Percentiles rank a stretch among this genome's conserved stretches.
phyloP scores from a whole-genome alignment of 176 grass and related monocot genomes.

The Juncus effusus region DNA sequence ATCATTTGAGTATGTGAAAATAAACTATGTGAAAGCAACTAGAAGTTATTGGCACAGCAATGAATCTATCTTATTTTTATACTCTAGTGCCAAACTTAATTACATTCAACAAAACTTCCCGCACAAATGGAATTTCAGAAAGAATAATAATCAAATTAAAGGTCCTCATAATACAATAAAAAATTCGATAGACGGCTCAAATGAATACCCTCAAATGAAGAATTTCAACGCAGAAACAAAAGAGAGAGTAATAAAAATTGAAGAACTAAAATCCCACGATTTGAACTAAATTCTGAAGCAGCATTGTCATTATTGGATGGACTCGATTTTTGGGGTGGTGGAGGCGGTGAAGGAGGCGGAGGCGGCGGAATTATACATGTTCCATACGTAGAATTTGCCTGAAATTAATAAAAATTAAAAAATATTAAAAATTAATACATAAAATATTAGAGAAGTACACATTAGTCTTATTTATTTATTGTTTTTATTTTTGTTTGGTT shows the following conservation, averaged over 20 bases:
- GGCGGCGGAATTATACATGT: constrained; percentile 30
- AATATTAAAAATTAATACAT: constrained; percentile 4
- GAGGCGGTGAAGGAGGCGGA: neutral
- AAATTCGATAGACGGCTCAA: neutral
- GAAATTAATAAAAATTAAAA: constrained; percentile 8
- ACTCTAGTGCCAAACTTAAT: neutral
- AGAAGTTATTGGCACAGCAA: too few species aligned
- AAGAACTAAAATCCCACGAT: constrained; percentile 16
- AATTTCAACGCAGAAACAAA: constrained; percentile 3
- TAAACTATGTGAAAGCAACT: too few species aligned
- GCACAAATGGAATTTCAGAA: neutral
- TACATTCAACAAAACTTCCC: constrained; percentile 7
- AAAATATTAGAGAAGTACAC: neutral
- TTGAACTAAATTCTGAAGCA: constrained; percentile 6
- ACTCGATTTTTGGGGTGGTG: neutral
- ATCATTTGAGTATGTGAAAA: too few species aligned
- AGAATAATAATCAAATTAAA: constrained; percentile 2
- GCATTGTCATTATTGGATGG: neutral
- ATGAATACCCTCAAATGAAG: constrained; percentile 14
- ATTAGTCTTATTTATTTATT: too few species aligned
- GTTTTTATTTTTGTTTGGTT: too few species aligned
- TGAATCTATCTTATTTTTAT: neutral
- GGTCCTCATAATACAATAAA: too few species aligned
- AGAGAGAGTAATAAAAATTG: constrained; percentile 12
- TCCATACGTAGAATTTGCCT: constrained; percentile 50